Percentiles rank a stretch among this genome's conserved stretches.
These are phyloP conservation scores for Backusella australiensis DNA, from an alignment of 192 early-diverging fungal species.

Conservation along the genomic window DNA sequence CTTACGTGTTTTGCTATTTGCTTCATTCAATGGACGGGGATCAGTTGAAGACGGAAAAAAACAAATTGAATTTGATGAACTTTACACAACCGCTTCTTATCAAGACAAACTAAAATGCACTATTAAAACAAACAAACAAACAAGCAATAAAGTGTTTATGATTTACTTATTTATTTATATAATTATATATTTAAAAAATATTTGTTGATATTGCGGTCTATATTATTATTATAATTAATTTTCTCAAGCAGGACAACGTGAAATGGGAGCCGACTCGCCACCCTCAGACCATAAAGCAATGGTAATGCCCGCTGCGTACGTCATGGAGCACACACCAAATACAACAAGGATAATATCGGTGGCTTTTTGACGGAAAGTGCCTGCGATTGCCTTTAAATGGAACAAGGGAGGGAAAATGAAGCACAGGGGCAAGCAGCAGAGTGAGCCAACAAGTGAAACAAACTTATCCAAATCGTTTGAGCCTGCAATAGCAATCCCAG, in stretches of 20 bases:
- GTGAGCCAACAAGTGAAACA: slow-evolving; percentile 81
- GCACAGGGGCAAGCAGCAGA: slow-evolving; percentile 68
- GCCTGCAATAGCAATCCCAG: slow-evolving; percentile 66
- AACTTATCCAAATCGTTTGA: slow-evolving; percentile 83
- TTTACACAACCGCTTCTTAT: slow-evolving; percentile 62
- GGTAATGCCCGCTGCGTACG: slow-evolving; percentile 79
- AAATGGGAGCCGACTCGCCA: slow-evolving; percentile 15
- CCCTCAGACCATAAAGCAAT: slow-evolving; percentile 45
- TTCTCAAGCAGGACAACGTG: slow-evolving; percentile 19
- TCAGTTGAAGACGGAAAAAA: slow-evolving; percentile 50
- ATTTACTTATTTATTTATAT: slow-evolving; percentile 5
- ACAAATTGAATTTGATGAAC: slow-evolving; percentile 87
- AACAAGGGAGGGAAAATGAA: slow-evolving; percentile 89
- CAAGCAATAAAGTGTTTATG: neutral
- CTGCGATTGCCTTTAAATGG: slow-evolving; percentile 64
- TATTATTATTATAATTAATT: neutral
- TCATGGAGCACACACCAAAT: slow-evolving; percentile 65
- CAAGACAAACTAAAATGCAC: neutral
- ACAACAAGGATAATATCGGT: slow-evolving; percentile 62
- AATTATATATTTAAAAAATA: neutral
- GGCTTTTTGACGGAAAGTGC: slow-evolving; percentile 43
- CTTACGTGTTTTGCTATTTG: slow-evolving; percentile 75
- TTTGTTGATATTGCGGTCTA: no score
- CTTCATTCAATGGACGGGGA: slow-evolving; percentile 15
- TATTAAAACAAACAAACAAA: neutral